Conservation (phyloP, 306 rosid genomes). For the Medicago arabica region DNA sequence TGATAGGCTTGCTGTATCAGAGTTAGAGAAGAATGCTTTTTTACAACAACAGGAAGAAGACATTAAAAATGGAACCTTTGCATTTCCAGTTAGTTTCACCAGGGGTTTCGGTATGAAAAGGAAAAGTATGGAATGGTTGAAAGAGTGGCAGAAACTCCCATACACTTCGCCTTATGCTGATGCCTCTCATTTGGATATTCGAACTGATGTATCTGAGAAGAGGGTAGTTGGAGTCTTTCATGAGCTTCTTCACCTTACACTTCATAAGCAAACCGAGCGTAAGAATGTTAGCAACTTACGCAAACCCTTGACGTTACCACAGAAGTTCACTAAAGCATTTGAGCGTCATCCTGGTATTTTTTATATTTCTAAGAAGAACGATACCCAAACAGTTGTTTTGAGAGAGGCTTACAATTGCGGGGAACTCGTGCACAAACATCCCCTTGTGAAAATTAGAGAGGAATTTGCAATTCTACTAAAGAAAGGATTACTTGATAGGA, state of each 20-base stretch:
- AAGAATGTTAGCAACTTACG: conserved; percentile 89
- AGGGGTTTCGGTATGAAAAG: conserved; percentile 90
- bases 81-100: conserved; percentile 80
- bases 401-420: conserved; percentile 71
- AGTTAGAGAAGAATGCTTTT: conserved; percentile 64
- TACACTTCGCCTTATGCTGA: conserved; percentile 73
- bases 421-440: conserved; percentile 66
- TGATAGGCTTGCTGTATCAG: conserved; percentile 66
- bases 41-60: conserved; percentile 66
- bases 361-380: conserved; percentile 76
- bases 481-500: conserved; percentile 69
- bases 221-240: conserved; percentile 93
- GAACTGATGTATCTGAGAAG: conserved; percentile 90
- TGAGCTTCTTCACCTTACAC: conserved; percentile 84
- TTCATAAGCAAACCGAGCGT: conserved; percentile 83
- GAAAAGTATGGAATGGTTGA: conserved; percentile 87
- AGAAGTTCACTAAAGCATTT: conserved; percentile 87
- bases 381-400: conserved; percentile 80
- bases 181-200: conserved; percentile 78
- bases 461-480: conserved; percentile 54
- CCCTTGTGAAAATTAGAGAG: conserved; percentile 69
- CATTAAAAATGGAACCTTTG: conserved; percentile 56
- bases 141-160: conserved; percentile 93
- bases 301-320: conserved; percentile 69
- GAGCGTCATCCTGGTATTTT: conserved; percentile 95